Base-by-base conservation (phyloP, 768 basidiomycete species). In the Phaeotremella skinneri region DNA sequence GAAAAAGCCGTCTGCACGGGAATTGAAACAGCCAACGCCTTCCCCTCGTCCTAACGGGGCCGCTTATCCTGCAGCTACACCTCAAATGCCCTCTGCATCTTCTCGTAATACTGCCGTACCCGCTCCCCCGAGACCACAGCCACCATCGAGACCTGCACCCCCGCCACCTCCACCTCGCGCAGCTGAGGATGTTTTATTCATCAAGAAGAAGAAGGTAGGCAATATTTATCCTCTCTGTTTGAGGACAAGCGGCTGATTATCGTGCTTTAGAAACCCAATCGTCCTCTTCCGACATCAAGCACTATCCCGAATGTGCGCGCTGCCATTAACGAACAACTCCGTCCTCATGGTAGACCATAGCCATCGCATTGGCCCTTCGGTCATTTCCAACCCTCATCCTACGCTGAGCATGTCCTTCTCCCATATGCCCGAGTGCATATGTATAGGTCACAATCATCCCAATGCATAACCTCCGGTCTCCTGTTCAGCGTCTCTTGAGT, bases 151-250 rank as follows among this genome's bases (percentile, higher is more conserved):
- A 27, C 62, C 48, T 21, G 56, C 58, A 2, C 54, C 42, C 11
- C 66, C 56, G 11, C 30, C 23, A 9, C 52, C 21, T 7, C 59
- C 34, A 5, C 54, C 62, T 25, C 29, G 57, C 26, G 30, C 56
- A 13, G 30, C 62, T 3, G 69, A 70, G 45, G 66, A 70, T 31
- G 57, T 63, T 4, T 31, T 70, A 37, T 68, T 70, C 42, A 62
- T 68, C 49, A 70, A 68, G 37, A 70, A 66, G 59, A 70, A 70
- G 47, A 70, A 70, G 62, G 63, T 63, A 30, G 29, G 64, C 61
- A 3, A 45, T 14, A 25, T 17, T 23, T n/a, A 17, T 7, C 31
- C 30, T 13, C 17, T 13, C 29, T 11, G 23, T 1, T 27, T 5
- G 21, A 14, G 26, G 32, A 17, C 34, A 37, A 37, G 17, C 9